phyloP scores from a whole-genome alignment of 108 stramenopile species.

The Discostella pseudostelligera region DNA sequence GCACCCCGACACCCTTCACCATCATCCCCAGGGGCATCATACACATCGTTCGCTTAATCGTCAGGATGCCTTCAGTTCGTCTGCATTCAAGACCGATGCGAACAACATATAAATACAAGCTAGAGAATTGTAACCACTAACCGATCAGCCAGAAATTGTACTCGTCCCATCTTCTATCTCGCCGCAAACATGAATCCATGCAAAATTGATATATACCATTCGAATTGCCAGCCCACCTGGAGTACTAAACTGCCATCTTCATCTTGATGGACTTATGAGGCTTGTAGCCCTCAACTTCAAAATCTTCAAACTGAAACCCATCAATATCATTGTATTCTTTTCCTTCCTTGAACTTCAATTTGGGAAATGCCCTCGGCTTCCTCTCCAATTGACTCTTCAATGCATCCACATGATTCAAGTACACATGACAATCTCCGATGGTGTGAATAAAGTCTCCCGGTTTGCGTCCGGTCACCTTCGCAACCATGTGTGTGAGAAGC shows the following conservation, averaged over 20 bases:
- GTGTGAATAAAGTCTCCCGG: slow-evolving; percentile 98
- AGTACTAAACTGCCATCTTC: slow-evolving; percentile 97
- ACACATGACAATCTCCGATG: slow-evolving; percentile 99
- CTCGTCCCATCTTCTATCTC: too few relatives aligned
- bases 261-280: slow-evolving; percentile 94
- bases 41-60: too few relatives aligned
- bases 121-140: too few relatives aligned
- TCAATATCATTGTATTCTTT: slow-evolving; percentile 81
- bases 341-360: slow-evolving; percentile 84
- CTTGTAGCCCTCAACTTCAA: slow-evolving; percentile 92
- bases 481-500: slow-evolving; percentile 92
- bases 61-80: too few relatives aligned
- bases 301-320: slow-evolving; percentile 88
- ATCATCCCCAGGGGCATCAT: too few relatives aligned
- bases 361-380: slow-evolving; percentile 93
- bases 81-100: too few relatives aligned
- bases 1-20: too few relatives aligned
- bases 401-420: slow-evolving; percentile 98
- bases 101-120: too few relatives aligned
- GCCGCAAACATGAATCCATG: too few relatives aligned
- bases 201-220: too few relatives aligned
- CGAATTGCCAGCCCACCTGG: too few relatives aligned
- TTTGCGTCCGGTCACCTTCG: slow-evolving; percentile 90
- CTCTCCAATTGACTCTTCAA: slow-evolving; percentile 93
- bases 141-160: too few relatives aligned